Percentiles rank a stretch among this genome's conserved stretches.
These are phyloP conservation scores for Penicillium sp. DNA, from an alignment of 2,329 filamentous ascomycete species.

Conservation along the genomic window DNA sequence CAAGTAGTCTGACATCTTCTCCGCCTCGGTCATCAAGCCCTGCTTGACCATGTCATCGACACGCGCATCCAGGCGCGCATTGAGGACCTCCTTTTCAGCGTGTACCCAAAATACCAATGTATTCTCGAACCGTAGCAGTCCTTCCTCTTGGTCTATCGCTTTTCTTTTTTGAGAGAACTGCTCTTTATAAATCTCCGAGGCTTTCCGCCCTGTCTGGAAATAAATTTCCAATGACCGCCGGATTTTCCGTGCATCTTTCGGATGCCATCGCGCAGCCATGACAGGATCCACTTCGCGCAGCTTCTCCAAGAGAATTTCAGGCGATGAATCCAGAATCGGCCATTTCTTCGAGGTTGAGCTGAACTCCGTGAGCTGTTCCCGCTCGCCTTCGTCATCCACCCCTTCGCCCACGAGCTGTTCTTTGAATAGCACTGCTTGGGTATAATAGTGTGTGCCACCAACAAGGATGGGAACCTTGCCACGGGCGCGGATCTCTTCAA, in stretches of 20 bases:
- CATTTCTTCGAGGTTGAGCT: conserved; percentile 48
- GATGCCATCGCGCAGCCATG: conserved; percentile 92
- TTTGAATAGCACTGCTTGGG: conserved; percentile 81
- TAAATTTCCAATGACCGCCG: conserved; percentile 86
- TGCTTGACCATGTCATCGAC: conserved; percentile 79
- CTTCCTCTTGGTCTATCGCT: conserved; percentile 25
- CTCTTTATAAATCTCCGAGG: conserved; percentile 83
- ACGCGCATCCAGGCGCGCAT: conserved; percentile 69
- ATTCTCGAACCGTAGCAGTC: conserved; percentile 49
- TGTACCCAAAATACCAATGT: conserved; percentile 86
- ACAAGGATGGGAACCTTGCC: conserved; percentile 86
- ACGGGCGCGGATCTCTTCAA: conserved; percentile 73
- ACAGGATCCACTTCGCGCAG: conserved; percentile 78
- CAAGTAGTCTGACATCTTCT: conserved; percentile 53
- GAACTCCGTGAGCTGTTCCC: conserved; percentile 22
- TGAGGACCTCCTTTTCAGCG: conserved; percentile 66
- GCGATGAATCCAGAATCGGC: conserved; percentile 70
- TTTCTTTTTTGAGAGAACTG: conserved; percentile 53
- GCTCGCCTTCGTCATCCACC: conserved; percentile 27
- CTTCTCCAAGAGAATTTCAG: conserved; percentile 69
- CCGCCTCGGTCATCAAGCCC: conserved; percentile 64
- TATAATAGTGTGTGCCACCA: conserved; percentile 94
- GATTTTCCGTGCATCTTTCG: conserved; percentile 88
- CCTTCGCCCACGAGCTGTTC: conserved; percentile 59
- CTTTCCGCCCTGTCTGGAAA: conserved; percentile 74